phyloP scores from a whole-genome alignment of 192 early-diverging fungal genomes.

The Dispira simplex region DNA sequence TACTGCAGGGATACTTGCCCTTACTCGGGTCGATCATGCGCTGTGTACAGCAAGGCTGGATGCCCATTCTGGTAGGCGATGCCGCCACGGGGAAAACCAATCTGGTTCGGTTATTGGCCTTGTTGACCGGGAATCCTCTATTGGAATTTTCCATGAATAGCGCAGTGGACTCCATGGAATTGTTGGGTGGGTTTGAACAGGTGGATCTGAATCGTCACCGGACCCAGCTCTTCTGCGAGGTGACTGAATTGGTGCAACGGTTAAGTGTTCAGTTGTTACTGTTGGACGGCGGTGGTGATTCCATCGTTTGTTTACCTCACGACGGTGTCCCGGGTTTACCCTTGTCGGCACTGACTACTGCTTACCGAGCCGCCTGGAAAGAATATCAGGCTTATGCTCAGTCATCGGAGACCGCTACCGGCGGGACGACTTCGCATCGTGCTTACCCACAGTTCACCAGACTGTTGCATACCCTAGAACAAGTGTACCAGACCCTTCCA shows the following conservation, averaged over 20 bases:
- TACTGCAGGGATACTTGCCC: slow-evolving; percentile 46
- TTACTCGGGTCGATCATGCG: slow-evolving; percentile 66
- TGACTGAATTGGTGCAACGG: slow-evolving; percentile 25
- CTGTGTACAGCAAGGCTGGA: slow-evolving; percentile 80
- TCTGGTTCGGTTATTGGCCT: slow-evolving; percentile 67
- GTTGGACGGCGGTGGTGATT: background rate
- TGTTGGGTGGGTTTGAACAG: slow-evolving; percentile 96
- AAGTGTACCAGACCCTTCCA: too few species aligned
- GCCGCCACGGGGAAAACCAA: slow-evolving; percentile 79
- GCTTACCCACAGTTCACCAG: background rate
- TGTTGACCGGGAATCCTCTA: slow-evolving; percentile 63
- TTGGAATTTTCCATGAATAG: slow-evolving; percentile 95
- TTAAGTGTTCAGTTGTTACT: background rate
- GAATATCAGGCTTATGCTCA: background rate
- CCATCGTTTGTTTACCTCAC: background rate
- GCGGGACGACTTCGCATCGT: background rate
- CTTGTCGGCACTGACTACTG: background rate
- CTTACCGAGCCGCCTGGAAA: background rate
- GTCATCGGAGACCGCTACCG: too few species aligned
- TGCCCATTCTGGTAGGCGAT: slow-evolving; percentile 80
- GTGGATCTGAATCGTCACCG: slow-evolving; percentile 66
- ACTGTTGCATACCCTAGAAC: background rate
- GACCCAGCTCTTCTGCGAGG: slow-evolving; percentile 26
- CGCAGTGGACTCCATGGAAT: slow-evolving; percentile 84
- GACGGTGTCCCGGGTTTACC: too few species aligned